Base-by-base conservation (phyloP, 1,284 basidiomycete species). In the Microbotryum scabiosae region DNA sequence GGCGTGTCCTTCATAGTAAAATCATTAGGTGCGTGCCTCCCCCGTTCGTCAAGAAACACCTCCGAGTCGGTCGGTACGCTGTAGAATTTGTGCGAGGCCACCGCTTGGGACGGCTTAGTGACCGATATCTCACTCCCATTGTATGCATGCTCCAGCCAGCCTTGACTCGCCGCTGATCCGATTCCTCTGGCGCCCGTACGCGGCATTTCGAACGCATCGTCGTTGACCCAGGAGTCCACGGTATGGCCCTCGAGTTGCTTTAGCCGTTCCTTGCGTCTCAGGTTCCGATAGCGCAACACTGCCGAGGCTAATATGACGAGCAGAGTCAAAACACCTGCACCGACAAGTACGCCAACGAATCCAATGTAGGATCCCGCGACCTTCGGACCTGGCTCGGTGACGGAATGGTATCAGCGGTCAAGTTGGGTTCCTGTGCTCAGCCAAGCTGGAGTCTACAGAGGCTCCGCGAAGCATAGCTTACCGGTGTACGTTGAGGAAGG, bases 131-230 rank as follows among this genome's bases (percentile, higher is more conserved):
- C 25, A 26, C 23, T 51, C 8, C 41, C 10, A 43, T 5, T 23
- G 30, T 6, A 25, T 48, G 14, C 30, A 18, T 57, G 46, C 32
- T 36, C 20, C 18, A 20, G 49, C 50, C 56, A 57, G 43, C 8
- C 50, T 58, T n/a, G 36, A 46, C 12, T 43, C n/a, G 32, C 45
- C 32, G 20, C 45, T 23, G 36, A 16, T 51, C 43, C 36, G 26
- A 25, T 26, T 52, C 23, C 51, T 23, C 21, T 28, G 28, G 9
- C 54, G 28, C 12, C n/a, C 36, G 21, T 26, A 50, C 32, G 28
- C 18, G 67, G 66, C 64, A 68, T 56, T 48, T 66, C 66, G 56
- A 68, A 68, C 45, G 66, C 64, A 6, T 66, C 61, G 30, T 60
- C 51, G 16, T 51, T 18, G 5, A 44, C 56, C n/a, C 51, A 43